A percentile compares a stretch with the other conserved stretches of the same genome.
These are phyloP conservation scores for Saccharomycopsis malanga DNA, from an alignment of 805 yeast species.

Conservation along the genomic window DNA sequence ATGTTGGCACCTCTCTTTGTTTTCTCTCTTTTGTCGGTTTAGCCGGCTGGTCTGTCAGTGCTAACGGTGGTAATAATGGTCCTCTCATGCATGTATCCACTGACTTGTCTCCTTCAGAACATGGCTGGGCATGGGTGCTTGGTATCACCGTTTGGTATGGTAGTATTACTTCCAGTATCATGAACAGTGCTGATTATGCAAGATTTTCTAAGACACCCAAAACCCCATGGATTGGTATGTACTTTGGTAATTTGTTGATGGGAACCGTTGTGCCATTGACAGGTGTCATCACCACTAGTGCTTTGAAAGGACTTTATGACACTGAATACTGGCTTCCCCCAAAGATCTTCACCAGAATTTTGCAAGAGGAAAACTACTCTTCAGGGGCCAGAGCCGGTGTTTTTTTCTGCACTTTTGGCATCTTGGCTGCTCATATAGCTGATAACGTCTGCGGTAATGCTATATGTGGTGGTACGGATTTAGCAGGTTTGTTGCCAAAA, in stretches of 20 bases:
- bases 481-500: constrained; percentile 27
- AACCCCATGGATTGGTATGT: constrained; percentile 28
- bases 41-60: constrained; percentile 30
- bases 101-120: constrained; percentile 25
- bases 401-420: constrained; percentile 34
- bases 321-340: constrained; percentile 34
- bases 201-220: constrained; percentile 31
- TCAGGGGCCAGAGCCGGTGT: constrained; percentile 34
- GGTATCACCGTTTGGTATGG: constrained; percentile 37
- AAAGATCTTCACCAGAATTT: constrained; percentile 34
- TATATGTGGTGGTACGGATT: constrained; percentile 32
- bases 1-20: constrained; percentile 10
- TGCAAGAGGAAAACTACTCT: constrained; percentile 28
- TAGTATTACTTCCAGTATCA: constrained; percentile 33
- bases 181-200: constrained; percentile 36
- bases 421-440: constrained; percentile 31
- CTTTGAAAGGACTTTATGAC: constrained; percentile 31
- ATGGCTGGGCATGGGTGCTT: constrained; percentile 37
- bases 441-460: constrained; percentile 34
- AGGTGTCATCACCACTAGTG: constrained; percentile 34
- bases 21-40: constrained; percentile 27
- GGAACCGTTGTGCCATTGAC: constrained; percentile 36
- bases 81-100: constrained; percentile 22
- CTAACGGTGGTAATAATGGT: constrained; percentile 26
- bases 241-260: constrained; percentile 30